Percentiles rank a stretch among this genome's conserved stretches.
phyloP scores from a whole-genome alignment of 805 yeast species.

The Wickerhamiella azymoides region DNA sequence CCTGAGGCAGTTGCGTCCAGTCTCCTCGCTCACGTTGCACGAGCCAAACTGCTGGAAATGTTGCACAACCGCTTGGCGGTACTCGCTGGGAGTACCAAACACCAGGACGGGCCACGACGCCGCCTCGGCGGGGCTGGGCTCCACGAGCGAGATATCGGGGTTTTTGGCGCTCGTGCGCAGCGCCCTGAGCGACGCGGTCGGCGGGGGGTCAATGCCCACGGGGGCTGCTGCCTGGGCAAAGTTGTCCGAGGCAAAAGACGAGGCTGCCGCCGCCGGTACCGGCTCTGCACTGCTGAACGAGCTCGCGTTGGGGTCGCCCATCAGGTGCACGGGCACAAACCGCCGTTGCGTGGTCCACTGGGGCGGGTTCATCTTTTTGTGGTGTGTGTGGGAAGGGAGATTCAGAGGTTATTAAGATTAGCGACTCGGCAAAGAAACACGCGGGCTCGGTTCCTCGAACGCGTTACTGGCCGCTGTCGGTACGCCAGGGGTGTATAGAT shows the following conservation, averaged over 20 bases:
- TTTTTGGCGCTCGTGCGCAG: not conserved
- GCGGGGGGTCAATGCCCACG: constrained; percentile 7
- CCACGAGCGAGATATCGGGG: constrained; percentile 1
- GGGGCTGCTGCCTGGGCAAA: constrained; percentile 3
- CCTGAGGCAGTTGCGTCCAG: constrained; percentile 82
- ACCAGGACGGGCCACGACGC: constrained; percentile 59
- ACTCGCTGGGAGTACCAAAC: constrained; percentile 76
- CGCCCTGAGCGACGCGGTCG: constrained; percentile 4
- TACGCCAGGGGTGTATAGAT: not conserved
- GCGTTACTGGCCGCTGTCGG: not conserved
- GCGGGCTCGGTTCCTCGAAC: not conserved
- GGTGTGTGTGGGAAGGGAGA: too few species aligned
- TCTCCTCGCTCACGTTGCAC: constrained; percentile 52
- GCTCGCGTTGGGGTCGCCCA: constrained; percentile 10
- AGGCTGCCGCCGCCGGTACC: not conserved
- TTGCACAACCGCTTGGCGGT: constrained; percentile 50
- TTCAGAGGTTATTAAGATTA: not conserved
- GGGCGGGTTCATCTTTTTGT: not conserved
- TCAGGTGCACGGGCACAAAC: constrained; percentile 18
- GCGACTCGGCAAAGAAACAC: not conserved
- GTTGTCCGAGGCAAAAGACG: constrained; percentile 3
- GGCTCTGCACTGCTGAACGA: constrained; percentile 9
- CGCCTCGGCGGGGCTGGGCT: not conserved
- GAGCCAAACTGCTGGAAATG: constrained; percentile 71
- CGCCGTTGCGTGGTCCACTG: constrained; percentile 12